phyloP scores from a whole-genome alignment of 345 rosid species.

The Raphanus sativus region DNA sequence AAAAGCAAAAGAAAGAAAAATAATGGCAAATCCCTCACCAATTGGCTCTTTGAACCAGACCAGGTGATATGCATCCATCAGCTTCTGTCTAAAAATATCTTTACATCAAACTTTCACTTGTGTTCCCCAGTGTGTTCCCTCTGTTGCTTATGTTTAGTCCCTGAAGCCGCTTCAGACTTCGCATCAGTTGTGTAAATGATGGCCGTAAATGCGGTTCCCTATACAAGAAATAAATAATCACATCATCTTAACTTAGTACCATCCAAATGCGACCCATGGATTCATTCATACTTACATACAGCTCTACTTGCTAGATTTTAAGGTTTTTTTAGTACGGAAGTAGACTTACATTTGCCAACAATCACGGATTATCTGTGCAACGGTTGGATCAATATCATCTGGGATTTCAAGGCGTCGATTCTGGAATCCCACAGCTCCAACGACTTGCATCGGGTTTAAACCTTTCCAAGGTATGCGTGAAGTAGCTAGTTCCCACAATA shows the following conservation, averaged over 20 bases:
- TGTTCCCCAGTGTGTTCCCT: constrained; percentile 35
- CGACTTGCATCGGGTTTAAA: constrained; percentile 98
- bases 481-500: constrained; percentile 91
- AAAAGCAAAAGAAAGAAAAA: background rate
- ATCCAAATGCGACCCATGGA: constrained; percentile 3
- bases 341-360: constrained; percentile 88
- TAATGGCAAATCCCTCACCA: constrained; percentile 16
- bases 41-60: constrained; percentile 69
- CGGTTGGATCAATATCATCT: constrained; percentile 59
- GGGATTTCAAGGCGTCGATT: constrained; percentile 87
- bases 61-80: constrained; percentile 25
- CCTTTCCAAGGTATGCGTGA: constrained; percentile 87
- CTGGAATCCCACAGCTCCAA: constrained; percentile 99
- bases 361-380: constrained; percentile 75
- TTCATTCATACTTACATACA: background rate
- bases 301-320: background rate
- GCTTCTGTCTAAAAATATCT: constrained; percentile 37
- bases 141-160: constrained; percentile 50
- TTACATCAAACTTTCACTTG: constrained; percentile 39
- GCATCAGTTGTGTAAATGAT: constrained; percentile 76
- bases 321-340: background rate
- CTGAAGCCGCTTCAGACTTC: constrained; percentile 62
- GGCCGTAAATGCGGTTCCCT: constrained; percentile 90
- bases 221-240: constrained; percentile 15
- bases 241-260: constrained; percentile 12